phyloP scores from a whole-genome alignment of 305 asterid species.

The Solanum chacoense region DNA sequence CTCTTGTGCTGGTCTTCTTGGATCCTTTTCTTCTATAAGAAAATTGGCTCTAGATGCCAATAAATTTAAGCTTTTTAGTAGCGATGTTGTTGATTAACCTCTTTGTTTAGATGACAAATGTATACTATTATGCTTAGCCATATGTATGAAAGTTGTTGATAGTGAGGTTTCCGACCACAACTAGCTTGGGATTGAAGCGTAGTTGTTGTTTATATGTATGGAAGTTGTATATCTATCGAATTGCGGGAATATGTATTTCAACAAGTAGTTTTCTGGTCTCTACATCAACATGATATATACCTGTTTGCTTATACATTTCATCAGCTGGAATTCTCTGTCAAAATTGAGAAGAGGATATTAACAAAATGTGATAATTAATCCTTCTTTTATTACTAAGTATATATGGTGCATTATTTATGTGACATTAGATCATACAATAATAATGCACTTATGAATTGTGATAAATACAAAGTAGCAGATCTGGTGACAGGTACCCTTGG shows the following conservation, averaged over 20 bases:
- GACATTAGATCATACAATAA: background rate
- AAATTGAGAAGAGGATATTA: background rate
- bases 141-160: background rate
- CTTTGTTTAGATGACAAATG: background rate
- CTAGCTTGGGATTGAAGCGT: background rate
- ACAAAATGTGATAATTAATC: background rate
- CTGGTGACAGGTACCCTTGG: background rate
- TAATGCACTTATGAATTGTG: background rate
- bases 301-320: background rate
- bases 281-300: background rate
- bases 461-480: background rate
- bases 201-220: background rate
- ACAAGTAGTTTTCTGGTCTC: background rate
- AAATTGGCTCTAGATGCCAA: slow-evolving; percentile 66
- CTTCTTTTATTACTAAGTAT: background rate
- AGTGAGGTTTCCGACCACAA: background rate
- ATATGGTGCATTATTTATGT: background rate
- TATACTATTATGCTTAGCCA: background rate
- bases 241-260: background rate
- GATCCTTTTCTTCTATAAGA: slow-evolving; percentile 66
- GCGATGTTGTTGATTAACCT: slow-evolving; percentile 53
- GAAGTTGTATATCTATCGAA: background rate
- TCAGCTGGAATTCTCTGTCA: background rate
- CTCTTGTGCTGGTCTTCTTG: slow-evolving; percentile 70
- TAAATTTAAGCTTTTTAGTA: slow-evolving; percentile 65